Base-by-base conservation (phyloP, 2,329 filamentous ascomycete genomes). In the Sporothrix luriei region DNA sequence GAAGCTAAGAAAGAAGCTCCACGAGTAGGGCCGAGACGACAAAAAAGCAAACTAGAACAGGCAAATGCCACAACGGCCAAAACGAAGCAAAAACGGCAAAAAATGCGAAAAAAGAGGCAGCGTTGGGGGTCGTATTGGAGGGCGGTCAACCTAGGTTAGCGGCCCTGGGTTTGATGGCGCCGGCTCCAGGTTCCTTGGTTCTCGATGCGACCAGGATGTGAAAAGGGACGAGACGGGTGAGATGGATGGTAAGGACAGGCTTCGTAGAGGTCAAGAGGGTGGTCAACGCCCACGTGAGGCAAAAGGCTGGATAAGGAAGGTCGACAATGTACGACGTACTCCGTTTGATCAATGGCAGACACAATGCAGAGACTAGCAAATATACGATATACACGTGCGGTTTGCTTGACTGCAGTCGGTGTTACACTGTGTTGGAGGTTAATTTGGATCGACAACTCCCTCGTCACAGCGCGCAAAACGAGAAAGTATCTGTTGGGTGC, bases 1-100 rank as follows among this genome's bases (percentile, higher is more conserved):
- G 33, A 59, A 68, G 38, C 66, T 57, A 57, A 68, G 26, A 55
- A 57, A 68, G 52, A 68, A 57, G 66, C 66, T 55, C 66, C 52
- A 67, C 24, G 52, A 68, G 52, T 57, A 68, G 46, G 66, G 66
- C 66, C 66, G 66, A 68, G 51, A 43, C 7, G 19, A n/a, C 11
- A 10, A 19, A 3, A 57, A 14, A 64, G 7, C 7, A 62, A n/a
- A 10, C 1, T 26, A 48, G 40, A 19, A 11, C n/a, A 61, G 14
- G 6, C 29, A 21, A 29, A 24, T 38, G 29, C 4, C 26, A 57
- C 14, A 38, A 57, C 13, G 10, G 33, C 7, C 33, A 33, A 33
- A 7, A 33, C 33, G 33, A 33, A 6, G n/a, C 2, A 40, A 59
- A 19, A 59, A 38, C 26, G 6, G 13, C 10, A n/a, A 61, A 11